phyloP scores from a whole-genome alignment of 805 yeast genomes.

The Ogataea populi-albae region DNA sequence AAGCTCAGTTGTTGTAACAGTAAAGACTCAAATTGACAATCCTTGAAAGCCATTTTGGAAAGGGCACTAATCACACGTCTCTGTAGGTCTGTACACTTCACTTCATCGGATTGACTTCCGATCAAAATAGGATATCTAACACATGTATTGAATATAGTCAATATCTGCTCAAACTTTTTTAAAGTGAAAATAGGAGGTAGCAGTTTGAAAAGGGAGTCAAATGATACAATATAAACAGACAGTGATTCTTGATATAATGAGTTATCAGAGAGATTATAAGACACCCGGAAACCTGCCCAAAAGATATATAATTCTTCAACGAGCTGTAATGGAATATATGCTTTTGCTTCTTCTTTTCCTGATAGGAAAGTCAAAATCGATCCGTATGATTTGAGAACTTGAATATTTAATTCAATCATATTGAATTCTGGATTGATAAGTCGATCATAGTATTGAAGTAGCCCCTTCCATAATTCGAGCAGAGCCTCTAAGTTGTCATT shows the following conservation, averaged over 20 bases:
- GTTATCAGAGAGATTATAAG: conserved; percentile 39
- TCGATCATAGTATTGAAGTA: conserved; percentile 47
- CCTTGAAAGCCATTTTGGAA: conserved; percentile 24
- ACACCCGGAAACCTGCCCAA: conserved; percentile 46
- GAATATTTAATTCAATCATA: conserved; percentile 51
- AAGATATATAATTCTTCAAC: conserved; percentile 44
- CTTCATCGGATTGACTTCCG: conserved; percentile 49
- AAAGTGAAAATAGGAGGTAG: conserved; percentile 31
- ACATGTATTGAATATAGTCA: conserved; percentile 60
- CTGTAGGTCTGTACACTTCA: conserved; percentile 64
- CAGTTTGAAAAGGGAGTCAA: conserved; percentile 46
- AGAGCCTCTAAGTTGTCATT: conserved; percentile 16
- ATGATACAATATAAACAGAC: conserved; percentile 51
- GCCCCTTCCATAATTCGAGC: conserved; percentile 50
- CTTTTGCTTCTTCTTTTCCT: conserved; percentile 3
- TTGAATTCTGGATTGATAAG: conserved; percentile 37
- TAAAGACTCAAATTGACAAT: conserved; percentile 39
- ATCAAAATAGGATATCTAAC: conserved; percentile 74
- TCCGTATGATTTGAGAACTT: conserved; percentile 53
- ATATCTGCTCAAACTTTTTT: conserved; percentile 44
- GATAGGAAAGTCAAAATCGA: conserved; percentile 23
- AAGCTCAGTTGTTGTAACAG: conserved; percentile 53
- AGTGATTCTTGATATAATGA: conserved; percentile 58
- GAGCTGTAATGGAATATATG: conserved; percentile 31
- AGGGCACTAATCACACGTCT: conserved; percentile 51